Evolutionary conservation across 768 basidiomycete species (phyloP).

Genomic region (Botryobasidium botryosum): DNA sequence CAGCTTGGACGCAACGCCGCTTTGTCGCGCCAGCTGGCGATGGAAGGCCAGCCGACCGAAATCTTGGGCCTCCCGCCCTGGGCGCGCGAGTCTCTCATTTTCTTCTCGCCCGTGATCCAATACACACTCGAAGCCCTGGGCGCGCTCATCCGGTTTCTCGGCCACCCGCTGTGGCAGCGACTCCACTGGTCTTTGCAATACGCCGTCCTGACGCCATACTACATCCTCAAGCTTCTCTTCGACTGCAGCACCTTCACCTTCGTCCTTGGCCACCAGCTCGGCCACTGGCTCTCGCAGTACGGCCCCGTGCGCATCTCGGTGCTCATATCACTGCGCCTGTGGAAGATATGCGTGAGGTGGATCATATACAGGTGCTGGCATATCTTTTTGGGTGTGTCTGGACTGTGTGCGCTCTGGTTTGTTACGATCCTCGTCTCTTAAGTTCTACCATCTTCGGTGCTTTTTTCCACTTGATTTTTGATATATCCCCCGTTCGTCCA

Average conservation of each 20-base stretch:
- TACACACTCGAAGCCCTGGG: background rate
- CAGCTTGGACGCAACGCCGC: background rate
- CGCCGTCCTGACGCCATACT: background rate
- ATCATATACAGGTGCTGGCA: background rate
- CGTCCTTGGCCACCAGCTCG: background rate
- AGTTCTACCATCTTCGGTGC: too few relatives aligned
- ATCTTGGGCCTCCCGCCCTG: slow-evolving; percentile 1
- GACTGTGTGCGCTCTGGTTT: background rate
- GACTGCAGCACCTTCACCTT: background rate
- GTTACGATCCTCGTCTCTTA: slow-evolving; percentile 4
- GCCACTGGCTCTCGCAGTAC: background rate
- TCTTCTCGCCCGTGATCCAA: background rate
- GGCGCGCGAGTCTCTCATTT: slow-evolving; percentile 1
- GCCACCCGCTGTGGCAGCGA: background rate
- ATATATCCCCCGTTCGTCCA: too few relatives aligned
- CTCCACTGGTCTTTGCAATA: background rate
- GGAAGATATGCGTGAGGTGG: background rate
- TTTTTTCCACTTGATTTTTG: too few relatives aligned
- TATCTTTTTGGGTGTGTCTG: background rate
- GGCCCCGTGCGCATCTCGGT: background rate
- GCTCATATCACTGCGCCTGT: background rate
- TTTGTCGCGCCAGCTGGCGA: background rate
- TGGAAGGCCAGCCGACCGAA: background rate
- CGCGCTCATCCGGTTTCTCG: background rate
- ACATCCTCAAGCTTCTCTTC: background rate